Conservation (phyloP, 1,139 yeast species). For the Kazachstania sp. region DNA sequence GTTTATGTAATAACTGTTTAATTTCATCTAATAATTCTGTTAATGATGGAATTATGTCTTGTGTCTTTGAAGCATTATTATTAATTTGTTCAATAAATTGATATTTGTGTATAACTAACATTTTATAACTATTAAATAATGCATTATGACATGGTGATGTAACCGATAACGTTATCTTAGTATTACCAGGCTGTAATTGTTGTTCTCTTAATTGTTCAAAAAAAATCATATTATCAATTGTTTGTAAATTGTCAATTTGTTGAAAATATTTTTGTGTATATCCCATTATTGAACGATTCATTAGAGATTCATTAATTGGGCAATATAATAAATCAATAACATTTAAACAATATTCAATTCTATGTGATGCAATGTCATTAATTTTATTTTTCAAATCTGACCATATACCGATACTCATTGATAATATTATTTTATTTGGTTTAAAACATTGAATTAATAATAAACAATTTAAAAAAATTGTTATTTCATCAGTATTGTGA, state of each 20-base stretch:
- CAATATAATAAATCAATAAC: background rate
- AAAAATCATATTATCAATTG: background rate
- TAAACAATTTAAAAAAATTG: background rate
- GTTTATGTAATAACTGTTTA: background rate
- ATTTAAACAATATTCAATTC: background rate
- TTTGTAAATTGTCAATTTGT: background rate
- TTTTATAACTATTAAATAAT: background rate
- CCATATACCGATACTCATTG: constrained; percentile 1
- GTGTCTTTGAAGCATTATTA: too few species aligned
- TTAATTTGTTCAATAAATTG: background rate
- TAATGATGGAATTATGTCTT: background rate
- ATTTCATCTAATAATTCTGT: background rate
- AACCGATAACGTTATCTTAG: background rate
- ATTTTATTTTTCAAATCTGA: background rate
- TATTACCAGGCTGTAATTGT: background rate
- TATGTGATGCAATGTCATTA: background rate
- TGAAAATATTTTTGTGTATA: background rate
- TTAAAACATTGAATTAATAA: background rate
- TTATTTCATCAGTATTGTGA: background rate
- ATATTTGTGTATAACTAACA: background rate
- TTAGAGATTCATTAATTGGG: background rate
- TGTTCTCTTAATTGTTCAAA: background rate
- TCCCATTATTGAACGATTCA: background rate
- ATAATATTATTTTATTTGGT: background rate
- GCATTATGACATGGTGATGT: background rate